Conservation (phyloP, 2,329 filamentous ascomycete genomes). For the Salinomyces thailandicus region DNA sequence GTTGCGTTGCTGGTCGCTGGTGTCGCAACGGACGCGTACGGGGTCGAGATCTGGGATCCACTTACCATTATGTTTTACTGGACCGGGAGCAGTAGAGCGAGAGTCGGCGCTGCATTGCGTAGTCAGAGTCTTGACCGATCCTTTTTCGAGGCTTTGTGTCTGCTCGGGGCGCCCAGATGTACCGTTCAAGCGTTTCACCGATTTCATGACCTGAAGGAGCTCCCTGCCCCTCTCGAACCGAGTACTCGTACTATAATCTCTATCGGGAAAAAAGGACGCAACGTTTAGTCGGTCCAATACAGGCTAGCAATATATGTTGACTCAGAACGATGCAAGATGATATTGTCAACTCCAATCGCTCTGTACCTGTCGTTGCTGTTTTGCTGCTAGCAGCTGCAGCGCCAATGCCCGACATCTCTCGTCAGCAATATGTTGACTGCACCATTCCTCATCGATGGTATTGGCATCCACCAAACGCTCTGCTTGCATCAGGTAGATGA, state of each 20-base stretch:
- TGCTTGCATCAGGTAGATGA: background rate
- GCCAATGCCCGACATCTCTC: background rate
- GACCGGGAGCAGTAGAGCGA: conserved; percentile 10
- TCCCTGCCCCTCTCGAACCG: too few species aligned
- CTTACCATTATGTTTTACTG: conserved; percentile 16
- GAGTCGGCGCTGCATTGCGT: conserved; percentile 18
- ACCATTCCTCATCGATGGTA: background rate
- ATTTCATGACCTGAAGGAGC: too few species aligned
- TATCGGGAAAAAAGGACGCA: too few species aligned
- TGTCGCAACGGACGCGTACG: conserved; percentile 11
- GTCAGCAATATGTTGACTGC: background rate
- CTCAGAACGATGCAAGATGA: too few species aligned
- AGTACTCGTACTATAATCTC: too few species aligned
- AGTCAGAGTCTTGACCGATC: conserved; percentile 10
- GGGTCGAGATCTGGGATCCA: conserved; percentile 17
- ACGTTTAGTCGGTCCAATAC: too few species aligned
- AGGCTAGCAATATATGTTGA: too few species aligned
- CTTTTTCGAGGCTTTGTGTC: too few species aligned
- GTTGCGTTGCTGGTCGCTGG: conserved; percentile 22
- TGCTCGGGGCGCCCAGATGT: too few species aligned
- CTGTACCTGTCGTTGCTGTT: background rate
- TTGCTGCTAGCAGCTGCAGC: background rate
- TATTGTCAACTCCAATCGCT: background rate
- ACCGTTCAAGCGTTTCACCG: too few species aligned
- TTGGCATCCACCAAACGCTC: background rate